Evolutionary conservation across 2,329 filamentous ascomycete genomes (phyloP).

Genomic region (Neodidymelliopsis sp.): DNA sequence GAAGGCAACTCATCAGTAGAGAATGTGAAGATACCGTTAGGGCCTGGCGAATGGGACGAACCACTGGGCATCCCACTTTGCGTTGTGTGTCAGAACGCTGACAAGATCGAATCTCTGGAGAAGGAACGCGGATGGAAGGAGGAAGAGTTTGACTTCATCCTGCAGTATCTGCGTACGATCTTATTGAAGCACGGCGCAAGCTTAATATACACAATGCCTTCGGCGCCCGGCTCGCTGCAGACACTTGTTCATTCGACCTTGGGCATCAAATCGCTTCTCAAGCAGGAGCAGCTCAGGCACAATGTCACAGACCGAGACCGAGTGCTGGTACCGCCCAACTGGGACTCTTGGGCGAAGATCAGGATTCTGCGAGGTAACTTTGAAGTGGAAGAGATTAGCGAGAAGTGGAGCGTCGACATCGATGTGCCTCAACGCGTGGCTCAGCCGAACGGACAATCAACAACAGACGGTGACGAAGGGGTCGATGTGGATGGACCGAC

Average conservation of each 20-base stretch:
- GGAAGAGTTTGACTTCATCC: slow-evolving; percentile 93
- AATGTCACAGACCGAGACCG: slow-evolving; percentile 95
- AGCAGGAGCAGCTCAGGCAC: slow-evolving; percentile 56
- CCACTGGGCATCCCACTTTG: slow-evolving; percentile 85
- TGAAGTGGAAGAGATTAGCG: slow-evolving; percentile 85
- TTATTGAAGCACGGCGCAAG: slow-evolving; percentile 78
- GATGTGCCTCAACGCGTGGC: slow-evolving; percentile 54
- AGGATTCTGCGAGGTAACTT: slow-evolving; percentile 89
- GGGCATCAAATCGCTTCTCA: slow-evolving; percentile 82
- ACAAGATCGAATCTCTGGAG: slow-evolving; percentile 90
- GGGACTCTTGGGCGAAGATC: slow-evolving; percentile 99
- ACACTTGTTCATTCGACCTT: slow-evolving; percentile 84
- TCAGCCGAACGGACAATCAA: slow-evolving; percentile 30
- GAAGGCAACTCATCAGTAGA: slow-evolving; percentile 42
- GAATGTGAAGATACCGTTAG: slow-evolving; percentile 70
- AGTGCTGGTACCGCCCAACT: slow-evolving; percentile 93
- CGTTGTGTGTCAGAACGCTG: slow-evolving; percentile 95
- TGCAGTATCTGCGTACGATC: slow-evolving; percentile 90
- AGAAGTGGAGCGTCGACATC: slow-evolving; percentile 86
- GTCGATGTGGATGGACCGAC: slow-evolving; percentile 19
- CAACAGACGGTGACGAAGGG: slow-evolving; percentile 20
- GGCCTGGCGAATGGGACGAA: slow-evolving; percentile 93
- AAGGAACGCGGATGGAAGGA: slow-evolving; percentile 93
- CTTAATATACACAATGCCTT: slow-evolving; percentile 54
- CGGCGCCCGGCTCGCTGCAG: slow-evolving; percentile 75